A percentile compares a stretch with the other conserved stretches of the same genome.
Conservation (phyloP, 1,284 basidiomycete genomes). For the Tylopilus sp. region DNA sequence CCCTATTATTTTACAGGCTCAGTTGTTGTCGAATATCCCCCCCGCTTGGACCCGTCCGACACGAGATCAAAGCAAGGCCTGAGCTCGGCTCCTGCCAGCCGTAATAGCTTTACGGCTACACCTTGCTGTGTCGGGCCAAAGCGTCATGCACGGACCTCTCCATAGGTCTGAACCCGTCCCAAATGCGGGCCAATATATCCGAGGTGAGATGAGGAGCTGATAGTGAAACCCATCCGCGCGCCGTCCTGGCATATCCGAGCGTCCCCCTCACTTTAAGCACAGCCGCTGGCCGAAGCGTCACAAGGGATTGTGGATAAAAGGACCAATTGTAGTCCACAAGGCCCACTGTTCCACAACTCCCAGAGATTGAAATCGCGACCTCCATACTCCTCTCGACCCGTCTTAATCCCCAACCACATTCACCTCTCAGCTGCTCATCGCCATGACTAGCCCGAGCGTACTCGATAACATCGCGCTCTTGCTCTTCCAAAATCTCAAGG, state of each 20-base stretch:
- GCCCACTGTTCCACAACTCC: slow-evolving; percentile 1
- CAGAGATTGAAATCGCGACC: neutral
- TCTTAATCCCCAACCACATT: neutral
- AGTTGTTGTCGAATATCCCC: neutral
- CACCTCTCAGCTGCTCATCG: slow-evolving; percentile 1
- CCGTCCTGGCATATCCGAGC: slow-evolving; percentile 17
- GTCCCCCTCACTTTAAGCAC: slow-evolving; percentile 17
- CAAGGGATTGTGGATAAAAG: slow-evolving; percentile 16
- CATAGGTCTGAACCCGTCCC: slow-evolving; percentile 1
- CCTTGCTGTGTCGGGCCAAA: neutral
- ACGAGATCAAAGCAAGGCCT: slow-evolving; percentile 19
- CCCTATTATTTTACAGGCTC: neutral
- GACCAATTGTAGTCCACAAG: slow-evolving; percentile 3
- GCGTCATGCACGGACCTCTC: neutral
- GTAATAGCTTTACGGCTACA: neutral
- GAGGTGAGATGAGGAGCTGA: slow-evolving; percentile 7
- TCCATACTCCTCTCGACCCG: neutral
- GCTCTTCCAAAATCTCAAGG: slow-evolving; percentile 15
- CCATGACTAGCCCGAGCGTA: slow-evolving; percentile 9
- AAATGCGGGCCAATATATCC: slow-evolving; percentile 6
- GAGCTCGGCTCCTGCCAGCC: slow-evolving; percentile 11
- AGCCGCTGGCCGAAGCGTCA: slow-evolving; percentile 10
- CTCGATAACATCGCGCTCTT: slow-evolving; percentile 6
- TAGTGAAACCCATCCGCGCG: slow-evolving; percentile 10
- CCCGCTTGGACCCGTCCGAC: slow-evolving; percentile 5